Evolutionary conservation across 345 rosid genomes (phyloP), one percentile per base, ranked within the genome.

Genomic region (Lumnitzera littorea): DNA sequence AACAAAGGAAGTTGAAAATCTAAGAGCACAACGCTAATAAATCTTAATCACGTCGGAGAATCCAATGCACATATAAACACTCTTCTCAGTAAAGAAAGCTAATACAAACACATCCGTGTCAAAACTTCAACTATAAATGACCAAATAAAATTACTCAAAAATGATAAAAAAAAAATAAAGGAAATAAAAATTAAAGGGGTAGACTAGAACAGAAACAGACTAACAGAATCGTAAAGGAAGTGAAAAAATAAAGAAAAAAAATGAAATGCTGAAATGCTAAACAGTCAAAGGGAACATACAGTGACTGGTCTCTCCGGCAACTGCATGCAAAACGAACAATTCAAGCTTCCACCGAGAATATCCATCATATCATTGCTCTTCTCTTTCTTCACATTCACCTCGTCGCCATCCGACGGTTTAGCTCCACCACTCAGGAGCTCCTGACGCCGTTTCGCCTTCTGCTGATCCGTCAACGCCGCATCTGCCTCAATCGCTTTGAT

Each of bases 241-340:
- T 2, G 8, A 13, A 3, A 23, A 31, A 2, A 16, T 12, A n/a
- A 0, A 51, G 48, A 29, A 17, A 51, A 20, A 17, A 51, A 20
- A 62, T 12, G 46, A 27, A 27, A 15, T 1, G 67, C 29, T 15
- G 36, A 52, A 36, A 36, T 36, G 43, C 11, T 6, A 36, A 36
- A 9, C 43, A 6, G 7, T 36, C 3, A 36, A 36, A 36, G 1
- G 43, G 43, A 1, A 36, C 82, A 16, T 57, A 89, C 96, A 68
- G 96, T 74, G 46, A 89, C 88, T 0, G 97, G 97, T n/a, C 86
- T 73, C 13, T 85, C 89, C 15, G 77, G 87, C 61, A 85, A 27
- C 60, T 76, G 78, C 73, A 74, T 67, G 60, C 97, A 90, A 23
- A 85, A 71, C 1, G 86, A 62, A 55, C 97, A 90, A 13, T 68